Evolutionary conservation across 441 rosid species (phyloP).

Genomic region (Corymbia citriodora): DNA sequence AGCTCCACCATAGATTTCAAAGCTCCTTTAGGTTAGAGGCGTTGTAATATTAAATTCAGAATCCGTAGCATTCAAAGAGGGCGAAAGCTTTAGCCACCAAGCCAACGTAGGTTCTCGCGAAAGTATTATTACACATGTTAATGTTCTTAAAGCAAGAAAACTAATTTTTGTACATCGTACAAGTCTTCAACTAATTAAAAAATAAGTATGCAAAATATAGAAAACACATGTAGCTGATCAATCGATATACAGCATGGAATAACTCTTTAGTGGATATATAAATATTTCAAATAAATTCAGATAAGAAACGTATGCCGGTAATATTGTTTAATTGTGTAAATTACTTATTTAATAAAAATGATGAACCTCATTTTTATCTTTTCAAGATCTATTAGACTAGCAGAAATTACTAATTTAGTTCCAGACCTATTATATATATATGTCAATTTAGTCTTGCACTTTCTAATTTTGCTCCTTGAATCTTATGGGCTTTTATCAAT

Average conservation of each 20-base stretch:
- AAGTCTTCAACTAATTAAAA: no score
- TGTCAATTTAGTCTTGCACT: background rate
- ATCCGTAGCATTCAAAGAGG: background rate
- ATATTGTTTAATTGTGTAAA: no score
- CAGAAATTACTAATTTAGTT: no score
- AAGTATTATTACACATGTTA: background rate
- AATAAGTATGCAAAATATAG: background rate
- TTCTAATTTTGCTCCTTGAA: no score
- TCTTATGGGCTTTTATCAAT: background rate
- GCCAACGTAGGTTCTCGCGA: background rate
- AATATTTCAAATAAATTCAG: background rate
- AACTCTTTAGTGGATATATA: background rate
- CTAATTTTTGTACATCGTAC: no score
- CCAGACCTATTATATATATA: no score
- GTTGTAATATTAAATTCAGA: background rate
- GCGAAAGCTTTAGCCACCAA: background rate
- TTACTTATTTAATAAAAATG: background rate
- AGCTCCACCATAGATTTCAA: background rate
- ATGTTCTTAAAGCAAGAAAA: background rate
- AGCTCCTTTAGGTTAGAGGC: background rate
- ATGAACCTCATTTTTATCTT: background rate
- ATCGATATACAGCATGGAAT: background rate
- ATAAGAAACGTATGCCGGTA: background rate
- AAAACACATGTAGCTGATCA: background rate
- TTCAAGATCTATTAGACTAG: background rate